Evolutionary conservation across 768 basidiomycete species (phyloP), one percentile per base, ranked within the genome.

Genomic region (Boletus edulis): DNA sequence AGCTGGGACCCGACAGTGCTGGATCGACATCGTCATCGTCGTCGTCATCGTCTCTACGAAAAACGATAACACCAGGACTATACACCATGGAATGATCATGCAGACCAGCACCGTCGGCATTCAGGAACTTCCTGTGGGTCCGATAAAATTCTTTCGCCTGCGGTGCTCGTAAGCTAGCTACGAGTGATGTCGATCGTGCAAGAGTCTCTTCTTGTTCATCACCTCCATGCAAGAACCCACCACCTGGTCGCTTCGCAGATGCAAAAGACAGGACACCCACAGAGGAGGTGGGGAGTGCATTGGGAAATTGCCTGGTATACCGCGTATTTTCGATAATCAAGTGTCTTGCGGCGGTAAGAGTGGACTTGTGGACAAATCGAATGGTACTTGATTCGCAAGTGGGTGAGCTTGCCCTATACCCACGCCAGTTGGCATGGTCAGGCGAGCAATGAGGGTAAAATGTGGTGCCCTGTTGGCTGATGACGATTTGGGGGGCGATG

Each of bases 81-180:
- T 77, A 80, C 35, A 80, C 71, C 70, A 79, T 76, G 17, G 78
- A 73, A 49, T 79, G 77, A 52, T 78, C 77, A n/a, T 76, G 70
- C 20, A 78, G 58, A 24, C 76, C 77, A 18, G 70, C 74, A 31
- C 76, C 76, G 39, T 77, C 76, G 1, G 62, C 63, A 10, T 47
- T 62, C 17, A 67, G 56, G 49, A 68, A 74, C 5, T 64, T 66
- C 53, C 59, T 66, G 59, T 78, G 77, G 52, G 73, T 72, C 35
- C 63, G 55, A 62, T 79, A 80, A 56, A 80, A 79, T 29, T 68
- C 63, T 51, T 63, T 65, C 27, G 67, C 76, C 8, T 65, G 67
- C 18, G 66, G 57, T 13, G 71, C 59, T 51, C 51, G 62, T 38
- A 80, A 67, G 58, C 71, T 74, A 29, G 71, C 71, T 24, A 79